Conservation (phyloP, 2,329 filamentous ascomycete genomes). For the Ampelomyces quisqualis region DNA sequence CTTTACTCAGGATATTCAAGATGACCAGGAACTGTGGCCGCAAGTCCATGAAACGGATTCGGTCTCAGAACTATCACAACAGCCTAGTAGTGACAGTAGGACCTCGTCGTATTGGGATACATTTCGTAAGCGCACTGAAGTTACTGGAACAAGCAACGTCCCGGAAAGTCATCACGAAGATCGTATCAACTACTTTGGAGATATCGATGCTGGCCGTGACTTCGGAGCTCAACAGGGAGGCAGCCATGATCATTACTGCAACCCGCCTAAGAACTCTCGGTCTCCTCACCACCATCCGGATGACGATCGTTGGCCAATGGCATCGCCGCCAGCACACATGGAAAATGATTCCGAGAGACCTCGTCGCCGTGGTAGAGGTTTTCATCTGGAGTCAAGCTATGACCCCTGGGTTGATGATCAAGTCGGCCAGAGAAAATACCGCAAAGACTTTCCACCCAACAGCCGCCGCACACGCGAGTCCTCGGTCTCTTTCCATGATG, state of each 20-base stretch:
- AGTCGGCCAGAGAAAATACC: not conserved
- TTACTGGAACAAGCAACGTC: not conserved
- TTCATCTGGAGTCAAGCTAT: too few species aligned
- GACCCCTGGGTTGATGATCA: not conserved
- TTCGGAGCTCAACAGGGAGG: not conserved
- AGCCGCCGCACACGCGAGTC: not conserved
- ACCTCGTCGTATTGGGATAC: constrained; percentile 1
- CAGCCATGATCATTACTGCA: not conserved
- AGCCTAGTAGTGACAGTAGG: not conserved
- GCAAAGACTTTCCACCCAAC: not conserved
- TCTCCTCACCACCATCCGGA: not conserved
- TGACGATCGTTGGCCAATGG: too few species aligned
- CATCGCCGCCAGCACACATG: too few species aligned
- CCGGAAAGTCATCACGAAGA: not conserved
- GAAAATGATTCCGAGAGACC: too few species aligned
- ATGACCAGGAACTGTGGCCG: not conserved
- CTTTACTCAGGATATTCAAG: not conserved
- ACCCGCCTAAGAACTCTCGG: not conserved
- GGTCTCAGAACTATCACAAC: too few species aligned
- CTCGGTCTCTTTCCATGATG: not conserved
- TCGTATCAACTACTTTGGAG: not conserved
- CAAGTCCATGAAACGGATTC: not conserved
- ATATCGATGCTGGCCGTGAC: not conserved
- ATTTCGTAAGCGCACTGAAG: not conserved
- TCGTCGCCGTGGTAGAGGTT: too few species aligned